Evolutionary conservation across 179 eudicot species (phyloP), one percentile per base, ranked within the genome.

Genomic region (Nepenthes alata): DNA sequence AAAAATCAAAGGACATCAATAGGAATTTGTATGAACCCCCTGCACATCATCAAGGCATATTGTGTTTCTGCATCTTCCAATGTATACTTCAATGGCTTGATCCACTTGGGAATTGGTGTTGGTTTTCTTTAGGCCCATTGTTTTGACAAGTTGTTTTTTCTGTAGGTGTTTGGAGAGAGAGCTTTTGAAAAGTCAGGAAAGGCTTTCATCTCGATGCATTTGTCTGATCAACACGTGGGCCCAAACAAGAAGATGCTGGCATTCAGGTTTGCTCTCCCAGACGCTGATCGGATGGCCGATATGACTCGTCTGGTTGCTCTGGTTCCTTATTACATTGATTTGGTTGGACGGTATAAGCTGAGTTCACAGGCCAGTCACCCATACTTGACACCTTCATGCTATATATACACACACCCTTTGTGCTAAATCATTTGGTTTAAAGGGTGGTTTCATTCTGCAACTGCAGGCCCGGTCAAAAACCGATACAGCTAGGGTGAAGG

Each of bases 301-400:
- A 89, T 93, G 95, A 73, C 90, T 35, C 82, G 93, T 41, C 80
- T 93, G 67, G 85, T 93, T 66, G 89, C 95, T 63, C 79, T 93
- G 58, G 89, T 93, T 2, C 98, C 98, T 50, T 93, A 89, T 73
- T 93, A 89, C 81, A 86, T 93, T 63, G 98, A 89, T 73, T 73
- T 93, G 38, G 71, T 93, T 64, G 98, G 98, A 44, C 79, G 86
- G 62, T 89, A 93, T 84, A 93, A 85, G 78, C 80, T 86, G 64
- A 89, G 98, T 56, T 76, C 93, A 63, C 95, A 84, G 84, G 98
- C 86, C 67, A 37, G 74, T 54, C 5, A 39, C 14, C 25, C 55
- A 25, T 59, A 25, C 25, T 25, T 0, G 1, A 25, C 25, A 25
- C 25, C 25, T 25, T 25, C 11, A 55, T 15, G 35, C 13, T 9